Percentiles rank a stretch among this genome's conserved stretches.
Evolutionary conservation across 495 filamentous ascomycete species (phyloP).

Genomic region (Tuber calosporum): DNA sequence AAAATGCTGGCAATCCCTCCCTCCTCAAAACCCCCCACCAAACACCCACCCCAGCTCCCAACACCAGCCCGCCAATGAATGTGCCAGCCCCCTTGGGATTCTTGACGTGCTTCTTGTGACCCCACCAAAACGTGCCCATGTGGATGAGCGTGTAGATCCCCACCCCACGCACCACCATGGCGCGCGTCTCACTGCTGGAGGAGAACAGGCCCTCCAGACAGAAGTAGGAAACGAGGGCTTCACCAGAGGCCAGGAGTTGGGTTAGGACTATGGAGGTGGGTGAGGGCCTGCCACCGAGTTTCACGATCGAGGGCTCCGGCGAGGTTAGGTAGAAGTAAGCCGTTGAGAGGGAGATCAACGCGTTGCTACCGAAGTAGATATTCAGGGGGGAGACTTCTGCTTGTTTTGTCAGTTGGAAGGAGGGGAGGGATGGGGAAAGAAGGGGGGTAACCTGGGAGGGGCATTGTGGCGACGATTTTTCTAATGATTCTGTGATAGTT

Average conservation of each 20-base stretch:
- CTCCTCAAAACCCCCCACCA: conserved; percentile 31
- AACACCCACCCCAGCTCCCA: conserved; percentile 24
- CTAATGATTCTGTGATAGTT: background rate
- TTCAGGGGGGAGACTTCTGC: conserved; percentile 16
- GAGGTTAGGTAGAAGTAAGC: conserved; percentile 22
- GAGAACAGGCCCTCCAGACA: conserved; percentile 30
- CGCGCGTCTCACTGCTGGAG: conserved; percentile 13
- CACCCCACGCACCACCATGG: conserved; percentile 26
- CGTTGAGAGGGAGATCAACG: conserved; percentile 23
- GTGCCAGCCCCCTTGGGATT: conserved; percentile 26
- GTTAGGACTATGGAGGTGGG: conserved; percentile 25
- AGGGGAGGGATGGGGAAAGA: background rate
- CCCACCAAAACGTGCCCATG: conserved; percentile 36
- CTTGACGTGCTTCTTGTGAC: conserved; percentile 23
- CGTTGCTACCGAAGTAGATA: conserved; percentile 27
- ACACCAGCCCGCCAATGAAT: conserved; percentile 18
- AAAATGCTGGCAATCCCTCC: background rate
- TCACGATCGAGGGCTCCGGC: conserved; percentile 17
- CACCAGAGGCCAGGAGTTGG: conserved; percentile 29
- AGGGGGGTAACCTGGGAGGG: conserved; percentile 14
- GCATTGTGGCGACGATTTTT: background rate
- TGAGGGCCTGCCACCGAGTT: conserved; percentile 29
- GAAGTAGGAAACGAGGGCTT: conserved; percentile 30
- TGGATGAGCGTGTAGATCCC: conserved; percentile 33
- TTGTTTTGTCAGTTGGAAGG: conserved; percentile 10